Conservation (phyloP, 345 rosid species). For the Atalantia buxifolia region DNA sequence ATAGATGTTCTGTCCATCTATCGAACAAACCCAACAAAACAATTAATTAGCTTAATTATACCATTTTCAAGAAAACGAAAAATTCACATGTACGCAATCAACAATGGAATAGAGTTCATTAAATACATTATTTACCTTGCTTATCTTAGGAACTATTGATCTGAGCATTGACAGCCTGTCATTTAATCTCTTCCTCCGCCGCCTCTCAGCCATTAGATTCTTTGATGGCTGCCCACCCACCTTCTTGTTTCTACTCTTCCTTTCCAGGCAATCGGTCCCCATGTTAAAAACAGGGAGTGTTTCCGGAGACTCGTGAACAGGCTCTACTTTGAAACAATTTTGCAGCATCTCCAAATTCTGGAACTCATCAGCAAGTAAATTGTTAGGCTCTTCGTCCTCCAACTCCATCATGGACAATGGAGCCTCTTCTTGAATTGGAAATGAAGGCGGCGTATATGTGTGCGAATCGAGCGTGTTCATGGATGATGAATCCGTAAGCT, state of each 20-base stretch:
- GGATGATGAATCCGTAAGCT: constrained; percentile 35
- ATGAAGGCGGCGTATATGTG: constrained; percentile 26
- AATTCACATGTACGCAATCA: background rate
- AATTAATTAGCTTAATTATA: background rate
- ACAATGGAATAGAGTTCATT: background rate
- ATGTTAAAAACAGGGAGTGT: constrained; percentile 19
- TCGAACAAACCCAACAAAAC: constrained; percentile 5
- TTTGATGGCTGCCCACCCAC: constrained; percentile 87
- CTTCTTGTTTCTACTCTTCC: constrained; percentile 37
- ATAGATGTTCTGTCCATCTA: constrained; percentile 53
- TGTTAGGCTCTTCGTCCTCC: constrained; percentile 33
- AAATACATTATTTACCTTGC: constrained; percentile 47
- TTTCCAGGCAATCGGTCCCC: constrained; percentile 23
- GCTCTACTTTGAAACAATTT: constrained; percentile 37
- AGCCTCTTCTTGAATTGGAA: constrained; percentile 32
- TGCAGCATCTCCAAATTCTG: constrained; percentile 25
- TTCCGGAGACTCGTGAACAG: constrained; percentile 33
- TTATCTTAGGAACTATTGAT: constrained; percentile 93
- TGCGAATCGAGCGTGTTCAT: constrained; percentile 22
- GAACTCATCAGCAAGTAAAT: constrained; percentile 19
- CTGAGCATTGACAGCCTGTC: constrained; percentile 85
- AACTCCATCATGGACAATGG: constrained; percentile 28
- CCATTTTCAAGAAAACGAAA: background rate
- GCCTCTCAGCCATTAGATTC: constrained; percentile 88
- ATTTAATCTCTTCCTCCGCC: constrained; percentile 78